Conservation (phyloP, 345 rosid genomes). For the Pelargonium nanum region DNA sequence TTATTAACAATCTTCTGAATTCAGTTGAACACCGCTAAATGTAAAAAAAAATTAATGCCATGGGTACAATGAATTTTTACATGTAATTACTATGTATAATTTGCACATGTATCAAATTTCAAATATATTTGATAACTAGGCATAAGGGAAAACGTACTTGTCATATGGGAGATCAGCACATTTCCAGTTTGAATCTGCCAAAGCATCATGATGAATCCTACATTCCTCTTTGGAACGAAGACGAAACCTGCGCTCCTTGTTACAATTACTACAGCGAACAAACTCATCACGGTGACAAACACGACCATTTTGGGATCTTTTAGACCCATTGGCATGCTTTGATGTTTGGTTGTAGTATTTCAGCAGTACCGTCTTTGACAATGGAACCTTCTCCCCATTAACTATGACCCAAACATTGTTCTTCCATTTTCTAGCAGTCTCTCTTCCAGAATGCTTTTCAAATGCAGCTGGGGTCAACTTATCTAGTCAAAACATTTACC, state of each 20-base stretch:
- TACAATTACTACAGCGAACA: conserved; percentile 58
- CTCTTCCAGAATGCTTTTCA: conserved; percentile 99
- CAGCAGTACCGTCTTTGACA: conserved; percentile 83
- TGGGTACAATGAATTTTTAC: too few relatives aligned
- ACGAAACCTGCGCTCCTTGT: conserved; percentile 82
- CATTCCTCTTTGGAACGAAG: conserved; percentile 73
- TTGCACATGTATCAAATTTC: too few relatives aligned
- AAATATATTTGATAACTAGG: background rate
- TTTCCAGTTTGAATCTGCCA: conserved; percentile 63
- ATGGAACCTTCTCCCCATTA: conserved; percentile 83
- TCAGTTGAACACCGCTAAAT: too few relatives aligned
- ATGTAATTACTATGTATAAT: too few relatives aligned
- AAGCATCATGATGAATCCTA: conserved; percentile 73
- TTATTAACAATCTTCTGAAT: too few relatives aligned
- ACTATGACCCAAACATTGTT: conserved; percentile 94
- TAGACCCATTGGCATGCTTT: conserved; percentile 53
- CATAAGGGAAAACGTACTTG: conserved; percentile 35
- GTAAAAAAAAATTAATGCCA: too few relatives aligned
- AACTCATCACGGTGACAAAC: conserved; percentile 81
- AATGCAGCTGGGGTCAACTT: conserved; percentile 95
- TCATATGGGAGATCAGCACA: conserved; percentile 67
- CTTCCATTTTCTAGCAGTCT: conserved; percentile 98
- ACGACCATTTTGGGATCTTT: conserved; percentile 56
- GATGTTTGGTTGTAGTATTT: conserved; percentile 73
- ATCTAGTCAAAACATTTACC: conserved; percentile 35